phyloP scores from a whole-genome alignment of 1,284 basidiomycete genomes.

The Ganoderma boninense region DNA sequence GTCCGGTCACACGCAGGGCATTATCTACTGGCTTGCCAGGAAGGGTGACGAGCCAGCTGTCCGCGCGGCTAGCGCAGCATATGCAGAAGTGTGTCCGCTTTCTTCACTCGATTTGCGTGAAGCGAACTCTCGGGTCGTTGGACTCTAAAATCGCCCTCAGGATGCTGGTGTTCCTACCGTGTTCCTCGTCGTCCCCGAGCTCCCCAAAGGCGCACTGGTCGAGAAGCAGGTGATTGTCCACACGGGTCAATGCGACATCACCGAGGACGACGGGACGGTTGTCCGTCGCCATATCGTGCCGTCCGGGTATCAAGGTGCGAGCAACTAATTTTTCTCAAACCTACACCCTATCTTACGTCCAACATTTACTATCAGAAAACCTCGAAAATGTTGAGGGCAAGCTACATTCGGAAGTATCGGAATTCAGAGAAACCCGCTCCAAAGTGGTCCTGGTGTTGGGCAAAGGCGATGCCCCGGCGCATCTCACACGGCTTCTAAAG shows the following conservation, averaged over 20 bases:
- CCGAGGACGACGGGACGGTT: constrained; percentile 57
- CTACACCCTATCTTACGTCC: neutral
- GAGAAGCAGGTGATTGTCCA: constrained; percentile 79
- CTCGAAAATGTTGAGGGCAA: constrained; percentile 28
- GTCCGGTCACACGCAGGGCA: constrained; percentile 66
- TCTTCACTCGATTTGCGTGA: neutral
- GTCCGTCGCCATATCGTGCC: constrained; percentile 46
- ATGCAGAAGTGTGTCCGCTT: constrained; percentile 36
- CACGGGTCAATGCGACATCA: constrained; percentile 61
- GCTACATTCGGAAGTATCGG: constrained; percentile 57
- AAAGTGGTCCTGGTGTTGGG: constrained; percentile 55
- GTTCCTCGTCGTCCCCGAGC: constrained; percentile 71
- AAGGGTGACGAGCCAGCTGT: constrained; percentile 50
- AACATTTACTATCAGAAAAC: neutral
- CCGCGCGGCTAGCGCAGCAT: constrained; percentile 51
- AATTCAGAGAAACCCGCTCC: constrained; percentile 47
- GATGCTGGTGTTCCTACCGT: constrained; percentile 56
- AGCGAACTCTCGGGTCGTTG: neutral
- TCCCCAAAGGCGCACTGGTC: constrained; percentile 81
- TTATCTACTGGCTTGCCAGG: constrained; percentile 71
- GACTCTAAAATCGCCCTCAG: constrained; percentile 16
- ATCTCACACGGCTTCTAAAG: constrained; percentile 32
- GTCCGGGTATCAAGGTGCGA: constrained; percentile 50
- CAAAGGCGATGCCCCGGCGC: constrained; percentile 46
- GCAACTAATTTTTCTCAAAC: neutral